Conservation (phyloP, 768 basidiomycete genomes). For the Naganishia vaughanmartiniae region DNA sequence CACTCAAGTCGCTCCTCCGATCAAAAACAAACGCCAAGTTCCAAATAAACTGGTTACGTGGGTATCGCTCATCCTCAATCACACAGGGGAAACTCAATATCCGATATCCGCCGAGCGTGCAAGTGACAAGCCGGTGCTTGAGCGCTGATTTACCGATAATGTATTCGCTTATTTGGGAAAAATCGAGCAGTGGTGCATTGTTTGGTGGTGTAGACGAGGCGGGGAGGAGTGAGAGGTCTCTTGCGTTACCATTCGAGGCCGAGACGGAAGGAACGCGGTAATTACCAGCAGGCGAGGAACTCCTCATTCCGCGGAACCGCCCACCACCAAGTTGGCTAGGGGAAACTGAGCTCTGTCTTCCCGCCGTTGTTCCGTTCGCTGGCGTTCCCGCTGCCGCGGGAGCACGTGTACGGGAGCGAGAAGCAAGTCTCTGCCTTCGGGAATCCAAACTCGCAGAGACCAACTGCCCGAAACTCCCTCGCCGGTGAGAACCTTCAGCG, state of each 20-base stretch:
- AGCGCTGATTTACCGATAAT: slow-evolving; percentile 83
- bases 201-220: not conserved
- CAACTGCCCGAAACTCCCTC: slow-evolving; percentile 51
- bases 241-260: not conserved
- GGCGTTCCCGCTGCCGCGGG: not conserved
- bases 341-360: not conserved
- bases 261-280: not conserved
- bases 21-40: slow-evolving; percentile 97
- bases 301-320: slow-evolving; percentile 3
- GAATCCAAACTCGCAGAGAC: slow-evolving; percentile 28
- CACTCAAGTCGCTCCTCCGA: slow-evolving; percentile 81
- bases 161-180: slow-evolving; percentile 87
- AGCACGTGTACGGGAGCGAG: not conserved
- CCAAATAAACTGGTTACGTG: slow-evolving; percentile 83
- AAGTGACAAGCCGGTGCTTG: slow-evolving; percentile 83
- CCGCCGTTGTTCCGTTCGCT: not conserved
- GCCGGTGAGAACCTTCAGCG: slow-evolving; percentile 37
- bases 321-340: not conserved
- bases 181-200: slow-evolving; percentile 68
- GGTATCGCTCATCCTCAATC: slow-evolving; percentile 65
- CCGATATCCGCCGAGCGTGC: slow-evolving; percentile 59
- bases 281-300: not conserved
- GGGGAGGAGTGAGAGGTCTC: not conserved
- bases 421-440: not conserved
- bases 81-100: slow-evolving; percentile 90